Evolutionary conservation across 2,329 filamentous ascomycete species (phyloP).

Genomic region (Aureobasidium sp.): DNA sequence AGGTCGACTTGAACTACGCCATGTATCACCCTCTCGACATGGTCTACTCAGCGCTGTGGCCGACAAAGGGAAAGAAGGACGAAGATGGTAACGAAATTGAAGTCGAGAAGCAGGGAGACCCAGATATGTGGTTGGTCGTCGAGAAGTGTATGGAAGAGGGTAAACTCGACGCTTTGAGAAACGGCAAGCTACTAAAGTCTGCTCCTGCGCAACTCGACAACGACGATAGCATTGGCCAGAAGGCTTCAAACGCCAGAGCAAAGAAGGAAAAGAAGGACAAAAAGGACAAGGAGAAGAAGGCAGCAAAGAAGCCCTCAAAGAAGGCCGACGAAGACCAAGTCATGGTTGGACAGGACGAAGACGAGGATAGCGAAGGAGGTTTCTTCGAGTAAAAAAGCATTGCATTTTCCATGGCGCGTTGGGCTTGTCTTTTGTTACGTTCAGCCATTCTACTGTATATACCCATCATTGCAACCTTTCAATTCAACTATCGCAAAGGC

Average conservation of each 20-base stretch:
- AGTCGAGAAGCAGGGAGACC: slow-evolving; percentile 34
- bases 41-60: slow-evolving; percentile 57
- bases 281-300: slow-evolving; percentile 8
- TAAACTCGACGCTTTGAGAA: slow-evolving; percentile 48
- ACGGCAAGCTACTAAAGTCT: slow-evolving; percentile 37
- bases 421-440: not conserved
- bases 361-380: slow-evolving; percentile 30
- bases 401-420: not conserved
- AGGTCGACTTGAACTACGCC: slow-evolving; percentile 71
- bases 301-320: slow-evolving; percentile 7
- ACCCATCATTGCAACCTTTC: not conserved
- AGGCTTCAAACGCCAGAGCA: slow-evolving; percentile 8
- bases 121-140: slow-evolving; percentile 61
- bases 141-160: slow-evolving; percentile 58
- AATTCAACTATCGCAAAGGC: not conserved
- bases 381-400: slow-evolving; percentile 28
- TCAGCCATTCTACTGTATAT: slow-evolving; percentile 4
- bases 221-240: slow-evolving; percentile 1
- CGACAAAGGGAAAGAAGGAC: slow-evolving; percentile 27
- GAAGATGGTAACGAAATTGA: slow-evolving; percentile 29
- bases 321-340: slow-evolving; percentile 3
- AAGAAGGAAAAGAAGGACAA: slow-evolving; percentile 11
- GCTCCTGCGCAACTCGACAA: slow-evolving; percentile 17
- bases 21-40: slow-evolving; percentile 65
- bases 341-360: slow-evolving; percentile 21